Evolutionary conservation across 2,329 filamentous ascomycete genomes (phyloP).

Genomic region (Tolypocladium cylindrosporum): DNA sequence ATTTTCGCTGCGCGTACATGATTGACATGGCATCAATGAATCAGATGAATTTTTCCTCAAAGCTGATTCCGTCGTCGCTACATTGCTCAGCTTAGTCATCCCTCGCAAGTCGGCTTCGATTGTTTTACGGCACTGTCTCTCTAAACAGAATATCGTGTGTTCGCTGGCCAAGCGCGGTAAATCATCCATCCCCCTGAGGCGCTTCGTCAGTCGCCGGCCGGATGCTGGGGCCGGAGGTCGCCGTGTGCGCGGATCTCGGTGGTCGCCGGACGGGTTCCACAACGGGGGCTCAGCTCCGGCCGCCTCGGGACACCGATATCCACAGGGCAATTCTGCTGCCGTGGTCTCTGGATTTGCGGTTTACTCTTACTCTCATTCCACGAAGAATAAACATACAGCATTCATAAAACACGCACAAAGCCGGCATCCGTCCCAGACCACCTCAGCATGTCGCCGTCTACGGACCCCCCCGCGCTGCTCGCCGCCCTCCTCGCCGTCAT

Average conservation of each 20-base stretch:
- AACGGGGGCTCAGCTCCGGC: background rate
- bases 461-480: conserved; percentile 15
- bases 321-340: background rate
- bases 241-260: background rate
- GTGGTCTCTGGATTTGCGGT: too few relatives aligned
- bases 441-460: background rate
- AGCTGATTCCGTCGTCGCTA: background rate
- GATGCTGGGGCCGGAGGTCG: background rate
- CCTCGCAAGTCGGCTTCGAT: too few relatives aligned
- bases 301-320: too few relatives aligned
- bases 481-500: conserved; percentile 29
- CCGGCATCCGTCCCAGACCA: background rate
- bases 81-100: background rate
- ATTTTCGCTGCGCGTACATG: background rate
- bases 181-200: background rate
- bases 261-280: background rate
- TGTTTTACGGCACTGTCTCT: background rate
- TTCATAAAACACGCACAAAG: background rate
- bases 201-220: background rate
- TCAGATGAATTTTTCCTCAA: background rate
- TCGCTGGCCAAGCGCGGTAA: background rate
- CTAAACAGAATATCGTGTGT: background rate
- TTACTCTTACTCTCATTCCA: too few relatives aligned
- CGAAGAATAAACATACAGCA: background rate
- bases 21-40: background rate